These are phyloP conservation scores for Claviceps monticola DNA, from an alignment of 2,329 filamentous ascomycete species.

Conservation along the genomic window DNA sequence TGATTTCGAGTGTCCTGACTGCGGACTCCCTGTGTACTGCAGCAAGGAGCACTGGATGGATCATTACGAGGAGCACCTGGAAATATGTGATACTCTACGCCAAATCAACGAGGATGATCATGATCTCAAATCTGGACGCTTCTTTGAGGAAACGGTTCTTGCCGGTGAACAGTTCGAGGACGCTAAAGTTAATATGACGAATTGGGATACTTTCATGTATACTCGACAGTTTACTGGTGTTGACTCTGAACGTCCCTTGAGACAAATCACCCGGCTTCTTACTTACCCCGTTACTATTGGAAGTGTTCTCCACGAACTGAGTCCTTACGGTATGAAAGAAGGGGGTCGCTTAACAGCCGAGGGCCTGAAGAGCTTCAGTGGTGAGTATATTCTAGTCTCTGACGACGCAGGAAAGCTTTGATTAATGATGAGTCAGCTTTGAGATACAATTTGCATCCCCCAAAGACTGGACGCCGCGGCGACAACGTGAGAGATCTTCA, in stretches of 20 bases:
- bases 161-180: slow-evolving; percentile 84
- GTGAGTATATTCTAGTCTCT: slow-evolving; percentile 35
- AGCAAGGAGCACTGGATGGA: slow-evolving; percentile 91
- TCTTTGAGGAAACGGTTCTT: slow-evolving; percentile 90
- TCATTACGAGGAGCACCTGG: slow-evolving; percentile 83
- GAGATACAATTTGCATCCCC: slow-evolving; percentile 86
- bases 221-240: slow-evolving; percentile 83
- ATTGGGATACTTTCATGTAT: slow-evolving; percentile 96
- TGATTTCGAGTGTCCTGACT: slow-evolving; percentile 90
- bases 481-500: slow-evolving; percentile 64
- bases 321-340: slow-evolving; percentile 71
- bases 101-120: slow-evolving; percentile 98
- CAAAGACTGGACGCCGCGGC: slow-evolving; percentile 56
- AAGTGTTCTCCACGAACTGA: slow-evolving; percentile 85
- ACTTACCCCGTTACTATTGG: slow-evolving; percentile 90
- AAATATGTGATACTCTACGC: slow-evolving; percentile 80
- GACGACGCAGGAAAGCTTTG: neutral
- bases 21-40: slow-evolving; percentile 86
- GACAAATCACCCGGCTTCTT: slow-evolving; percentile 82
- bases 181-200: slow-evolving; percentile 89
- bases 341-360: slow-evolving; percentile 70
- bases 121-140: slow-evolving; percentile 75
- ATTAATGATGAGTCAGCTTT: slow-evolving; percentile 43
- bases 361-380: slow-evolving; percentile 85
- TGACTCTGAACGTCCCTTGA: slow-evolving; percentile 78